Evolutionary conservation across 495 filamentous ascomycete genomes (phyloP).

Genomic region (Penicillium robsamsonii): DNA sequence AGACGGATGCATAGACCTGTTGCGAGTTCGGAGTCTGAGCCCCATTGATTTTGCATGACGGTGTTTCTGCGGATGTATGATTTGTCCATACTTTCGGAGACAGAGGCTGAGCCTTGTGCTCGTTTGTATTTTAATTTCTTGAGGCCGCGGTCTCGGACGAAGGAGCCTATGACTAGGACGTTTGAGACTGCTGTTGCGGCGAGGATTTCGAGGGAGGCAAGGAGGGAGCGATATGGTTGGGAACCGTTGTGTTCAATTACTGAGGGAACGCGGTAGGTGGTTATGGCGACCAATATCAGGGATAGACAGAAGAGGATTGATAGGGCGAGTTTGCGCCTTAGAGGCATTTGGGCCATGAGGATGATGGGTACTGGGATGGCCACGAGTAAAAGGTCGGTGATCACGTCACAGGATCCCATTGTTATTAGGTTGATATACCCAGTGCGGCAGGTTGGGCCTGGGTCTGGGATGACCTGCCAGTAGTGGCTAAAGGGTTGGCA

Average conservation of each 20-base stretch:
- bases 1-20: slow-evolving; percentile 67
- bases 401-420: slow-evolving; percentile 80
- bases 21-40: slow-evolving; percentile 78
- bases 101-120: slow-evolving; percentile 51
- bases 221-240: slow-evolving; percentile 73
- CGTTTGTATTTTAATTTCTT: slow-evolving; percentile 74
- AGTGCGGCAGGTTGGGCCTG: slow-evolving; percentile 77
- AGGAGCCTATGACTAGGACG: slow-evolving; percentile 74
- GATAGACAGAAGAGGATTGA: slow-evolving; percentile 79
- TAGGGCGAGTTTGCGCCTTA: slow-evolving; percentile 64
- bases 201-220: slow-evolving; percentile 75
- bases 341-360: slow-evolving; percentile 64
- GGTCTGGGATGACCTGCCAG: slow-evolving; percentile 90
- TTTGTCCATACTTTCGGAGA: slow-evolving; percentile 51
- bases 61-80: slow-evolving; percentile 49
- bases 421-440: slow-evolving; percentile 83
- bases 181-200: slow-evolving; percentile 77
- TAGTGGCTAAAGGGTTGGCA: slow-evolving; percentile 82
- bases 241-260: slow-evolving; percentile 60
- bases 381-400: slow-evolving; percentile 85
- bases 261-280: slow-evolving; percentile 71
- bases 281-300: slow-evolving; percentile 68
- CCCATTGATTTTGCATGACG: slow-evolving; percentile 65
- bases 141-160: slow-evolving; percentile 72
- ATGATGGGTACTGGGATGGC: slow-evolving; percentile 87